A percentile compares a stretch with the other conserved stretches of the same genome.
Evolutionary conservation across 2,329 filamentous ascomycete species (phyloP).

Genomic region (Claviceps sp.): DNA sequence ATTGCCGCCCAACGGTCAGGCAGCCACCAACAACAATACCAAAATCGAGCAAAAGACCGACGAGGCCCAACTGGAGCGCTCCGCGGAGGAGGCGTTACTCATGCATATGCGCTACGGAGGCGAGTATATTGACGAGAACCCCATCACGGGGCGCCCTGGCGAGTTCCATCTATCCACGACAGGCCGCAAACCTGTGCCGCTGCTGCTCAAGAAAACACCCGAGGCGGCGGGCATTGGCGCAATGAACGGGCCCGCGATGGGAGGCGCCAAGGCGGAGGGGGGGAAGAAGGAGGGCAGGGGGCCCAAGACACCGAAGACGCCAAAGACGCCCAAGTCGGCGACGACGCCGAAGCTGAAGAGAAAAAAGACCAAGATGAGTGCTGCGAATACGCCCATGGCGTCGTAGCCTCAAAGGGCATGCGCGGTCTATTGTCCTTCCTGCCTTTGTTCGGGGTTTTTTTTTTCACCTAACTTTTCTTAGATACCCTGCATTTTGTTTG

Average conservation of each 20-base stretch:
- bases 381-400: conserved; percentile 18
- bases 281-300: conserved; percentile 34
- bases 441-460: too few species aligned
- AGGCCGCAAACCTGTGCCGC: conserved; percentile 33
- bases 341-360: conserved; percentile 30
- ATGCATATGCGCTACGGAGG: conserved; percentile 46
- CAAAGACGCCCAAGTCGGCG: conserved; percentile 28
- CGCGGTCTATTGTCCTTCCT: not conserved
- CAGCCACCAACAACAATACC: conserved; percentile 19
- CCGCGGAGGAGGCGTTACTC: conserved; percentile 44
- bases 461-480: not conserved
- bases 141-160: conserved; percentile 52
- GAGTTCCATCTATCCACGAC: conserved; percentile 52
- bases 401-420: conserved; percentile 7
- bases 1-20: conserved; percentile 13
- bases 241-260: conserved; percentile 22
- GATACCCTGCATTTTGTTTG: not conserved
- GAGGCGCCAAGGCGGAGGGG: conserved; percentile 26
- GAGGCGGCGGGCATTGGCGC: conserved; percentile 19
- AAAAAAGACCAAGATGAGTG: conserved; percentile 33
- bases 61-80: conserved; percentile 28
- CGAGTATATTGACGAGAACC: conserved; percentile 55
- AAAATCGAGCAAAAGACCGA: conserved; percentile 22
- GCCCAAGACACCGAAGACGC: conserved; percentile 30
- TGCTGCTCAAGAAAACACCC: conserved; percentile 18